Evolutionary conservation across 1,284 basidiomycete species (phyloP).

Genomic region (Porodaedalea pini): DNA sequence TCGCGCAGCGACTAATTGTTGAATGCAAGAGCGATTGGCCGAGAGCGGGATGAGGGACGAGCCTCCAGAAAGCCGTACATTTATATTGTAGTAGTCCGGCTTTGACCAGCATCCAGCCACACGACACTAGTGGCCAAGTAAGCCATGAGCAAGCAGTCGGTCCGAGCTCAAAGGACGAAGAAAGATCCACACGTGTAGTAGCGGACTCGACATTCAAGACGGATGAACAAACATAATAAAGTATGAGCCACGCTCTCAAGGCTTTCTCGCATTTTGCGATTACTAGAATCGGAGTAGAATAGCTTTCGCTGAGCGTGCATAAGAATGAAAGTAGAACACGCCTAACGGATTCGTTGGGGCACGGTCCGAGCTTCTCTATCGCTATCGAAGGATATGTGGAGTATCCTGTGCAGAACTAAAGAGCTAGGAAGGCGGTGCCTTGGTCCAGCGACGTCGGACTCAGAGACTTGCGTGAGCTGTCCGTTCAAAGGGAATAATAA

Average conservation of each 20-base stretch:
- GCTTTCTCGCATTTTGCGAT: not conserved
- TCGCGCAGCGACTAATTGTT: conserved; percentile 15
- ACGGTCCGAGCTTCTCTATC: not conserved
- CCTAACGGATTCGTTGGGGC: not conserved
- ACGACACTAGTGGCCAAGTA: not conserved
- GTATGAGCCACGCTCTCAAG: not conserved
- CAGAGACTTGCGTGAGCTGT: not conserved
- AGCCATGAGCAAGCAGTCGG: not conserved
- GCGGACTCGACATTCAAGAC: too few species aligned
- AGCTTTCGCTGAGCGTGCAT: not conserved
- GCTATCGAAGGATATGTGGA: not conserved
- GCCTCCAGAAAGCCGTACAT: not conserved
- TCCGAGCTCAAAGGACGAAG: too few species aligned
- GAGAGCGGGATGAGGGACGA: not conserved
- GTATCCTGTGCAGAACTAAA: not conserved
- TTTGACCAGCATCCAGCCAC: too few species aligned
- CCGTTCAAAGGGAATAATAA: not conserved
- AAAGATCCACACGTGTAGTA: too few species aligned
- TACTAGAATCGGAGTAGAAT: not conserved
- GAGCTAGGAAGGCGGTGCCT: not conserved
- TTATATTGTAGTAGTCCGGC: too few species aligned
- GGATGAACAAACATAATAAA: too few species aligned
- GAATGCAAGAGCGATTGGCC: not conserved
- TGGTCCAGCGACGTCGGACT: not conserved
- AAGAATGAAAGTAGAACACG: not conserved